phyloP scores from a whole-genome alignment of 768 basidiomycete genomes.

The Phlebiopsis gigantea region DNA sequence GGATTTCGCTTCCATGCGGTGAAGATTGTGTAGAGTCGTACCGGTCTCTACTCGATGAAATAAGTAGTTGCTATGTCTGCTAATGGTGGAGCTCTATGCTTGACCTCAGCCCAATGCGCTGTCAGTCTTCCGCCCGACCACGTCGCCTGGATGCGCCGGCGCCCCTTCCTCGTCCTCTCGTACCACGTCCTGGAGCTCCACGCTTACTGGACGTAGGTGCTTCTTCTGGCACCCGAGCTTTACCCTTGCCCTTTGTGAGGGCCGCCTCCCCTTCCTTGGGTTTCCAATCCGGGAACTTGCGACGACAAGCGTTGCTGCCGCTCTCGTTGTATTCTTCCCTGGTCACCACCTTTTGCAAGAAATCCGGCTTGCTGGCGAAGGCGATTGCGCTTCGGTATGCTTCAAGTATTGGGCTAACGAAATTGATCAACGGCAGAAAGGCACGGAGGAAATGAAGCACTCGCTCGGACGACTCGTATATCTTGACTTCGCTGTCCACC shows the following conservation, averaged over 20 bases:
- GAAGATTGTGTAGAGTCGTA: no score
- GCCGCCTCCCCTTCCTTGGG: slow-evolving; percentile 16
- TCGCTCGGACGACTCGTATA: slow-evolving; percentile 73
- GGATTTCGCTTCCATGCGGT: no score
- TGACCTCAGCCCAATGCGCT: no score
- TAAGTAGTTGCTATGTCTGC: no score
- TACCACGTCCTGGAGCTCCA: no score
- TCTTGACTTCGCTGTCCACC: slow-evolving; percentile 67
- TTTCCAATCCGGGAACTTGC: slow-evolving; percentile 69
- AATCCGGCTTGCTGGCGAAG: slow-evolving; percentile 50
- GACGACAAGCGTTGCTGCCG: slow-evolving; percentile 69
- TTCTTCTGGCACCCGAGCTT: slow-evolving; percentile 17
- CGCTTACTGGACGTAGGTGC: neutral
- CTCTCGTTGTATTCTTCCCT: slow-evolving; percentile 81
- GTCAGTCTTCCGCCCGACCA: neutral
- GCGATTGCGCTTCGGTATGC: slow-evolving; percentile 56
- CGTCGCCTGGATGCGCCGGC: neutral
- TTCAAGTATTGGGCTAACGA: slow-evolving; percentile 56
- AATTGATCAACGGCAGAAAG: slow-evolving; percentile 13
- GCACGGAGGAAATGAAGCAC: slow-evolving; percentile 26
- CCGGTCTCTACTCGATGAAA: no score
- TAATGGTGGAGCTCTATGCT: no score
- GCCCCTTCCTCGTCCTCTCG: neutral
- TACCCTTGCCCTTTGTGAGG: slow-evolving; percentile 13
- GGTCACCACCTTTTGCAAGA: slow-evolving; percentile 54